phyloP scores from a whole-genome alignment of 163 green algal genomes.

The Coccomyxa subellipsoidea region DNA sequence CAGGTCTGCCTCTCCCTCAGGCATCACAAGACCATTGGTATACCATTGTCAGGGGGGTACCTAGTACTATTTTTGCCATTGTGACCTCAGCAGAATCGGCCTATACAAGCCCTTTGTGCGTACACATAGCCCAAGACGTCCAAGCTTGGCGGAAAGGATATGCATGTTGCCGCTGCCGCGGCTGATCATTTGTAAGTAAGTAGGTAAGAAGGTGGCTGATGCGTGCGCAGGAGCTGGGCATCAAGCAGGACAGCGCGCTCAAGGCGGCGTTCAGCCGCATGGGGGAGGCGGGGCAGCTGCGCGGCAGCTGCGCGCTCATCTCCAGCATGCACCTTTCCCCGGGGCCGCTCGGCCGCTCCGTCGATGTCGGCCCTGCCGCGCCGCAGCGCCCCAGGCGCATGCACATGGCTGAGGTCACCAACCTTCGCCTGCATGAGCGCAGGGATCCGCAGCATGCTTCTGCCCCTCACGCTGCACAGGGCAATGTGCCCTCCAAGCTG shows the following conservation, averaged over 20 bases:
- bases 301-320: constrained; percentile 4
- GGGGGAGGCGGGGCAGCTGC: neutral
- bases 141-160: no score
- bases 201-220: neutral
- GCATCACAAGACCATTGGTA: no score
- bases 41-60: no score
- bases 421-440: neutral
- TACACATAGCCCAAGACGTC: no score
- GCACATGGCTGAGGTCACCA: neutral
- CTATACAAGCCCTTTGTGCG: no score
- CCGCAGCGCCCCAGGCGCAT: neutral
- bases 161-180: neutral
- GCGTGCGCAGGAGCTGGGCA: neutral
- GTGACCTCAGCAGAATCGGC: no score
- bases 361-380: neutral
- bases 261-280: constrained; percentile 8
- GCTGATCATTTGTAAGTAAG: neutral
- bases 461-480: neutral
- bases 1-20: no score
- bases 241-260: neutral
- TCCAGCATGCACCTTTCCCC: neutral
- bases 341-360: neutral
- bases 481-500: neutral
- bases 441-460: neutral
- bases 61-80: no score